Percentiles rank a stretch among this genome's conserved stretches.
Conservation (phyloP, 202 grass and related monocot species). For the Thinopyrum obtusiflorum region DNA sequence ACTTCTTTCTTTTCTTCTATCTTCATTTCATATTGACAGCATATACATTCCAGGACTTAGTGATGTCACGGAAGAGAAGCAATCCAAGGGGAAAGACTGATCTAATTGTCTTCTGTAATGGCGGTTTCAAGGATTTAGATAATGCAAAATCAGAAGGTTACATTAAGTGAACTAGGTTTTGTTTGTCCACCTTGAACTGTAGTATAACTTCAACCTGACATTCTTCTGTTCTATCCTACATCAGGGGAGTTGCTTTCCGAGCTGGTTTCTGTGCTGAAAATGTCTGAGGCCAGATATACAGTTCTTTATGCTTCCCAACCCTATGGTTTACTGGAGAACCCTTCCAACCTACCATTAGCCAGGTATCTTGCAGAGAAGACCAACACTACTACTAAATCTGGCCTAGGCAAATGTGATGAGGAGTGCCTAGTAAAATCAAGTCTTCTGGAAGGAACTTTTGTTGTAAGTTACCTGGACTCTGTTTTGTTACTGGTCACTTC, state of each 20-base stretch:
- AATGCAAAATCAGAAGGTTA: slow-evolving; percentile 72
- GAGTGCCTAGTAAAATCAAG: slow-evolving; percentile 75
- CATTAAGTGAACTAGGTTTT: slow-evolving; percentile 1
- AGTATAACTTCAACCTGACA: neutral
- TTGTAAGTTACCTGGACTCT: slow-evolving; percentile 53
- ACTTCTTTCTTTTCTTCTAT: neutral
- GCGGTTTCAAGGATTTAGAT: slow-evolving; percentile 59
- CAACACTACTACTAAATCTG: slow-evolving; percentile 39
- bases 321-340: slow-evolving; percentile 35
- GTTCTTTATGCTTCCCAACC: slow-evolving; percentile 86
- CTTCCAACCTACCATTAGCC: slow-evolving; percentile 32
- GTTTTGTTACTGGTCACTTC: neutral
- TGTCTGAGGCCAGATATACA: slow-evolving; percentile 61
- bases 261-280: slow-evolving; percentile 49
- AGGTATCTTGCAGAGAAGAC: slow-evolving; percentile 79
- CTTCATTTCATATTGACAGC: neutral
- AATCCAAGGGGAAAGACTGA: slow-evolving; percentile 45
- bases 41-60: slow-evolving; percentile 38
- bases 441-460: slow-evolving; percentile 85
- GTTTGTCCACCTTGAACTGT: neutral
- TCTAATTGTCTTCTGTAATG: slow-evolving; percentile 65
- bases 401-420: slow-evolving; percentile 59
- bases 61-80: slow-evolving; percentile 9
- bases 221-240: neutral
- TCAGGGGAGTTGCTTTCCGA: slow-evolving; percentile 78